Evolutionary conservation across 768 basidiomycete species (phyloP).

Genomic region (Pulveroboletus ravenelii): DNA sequence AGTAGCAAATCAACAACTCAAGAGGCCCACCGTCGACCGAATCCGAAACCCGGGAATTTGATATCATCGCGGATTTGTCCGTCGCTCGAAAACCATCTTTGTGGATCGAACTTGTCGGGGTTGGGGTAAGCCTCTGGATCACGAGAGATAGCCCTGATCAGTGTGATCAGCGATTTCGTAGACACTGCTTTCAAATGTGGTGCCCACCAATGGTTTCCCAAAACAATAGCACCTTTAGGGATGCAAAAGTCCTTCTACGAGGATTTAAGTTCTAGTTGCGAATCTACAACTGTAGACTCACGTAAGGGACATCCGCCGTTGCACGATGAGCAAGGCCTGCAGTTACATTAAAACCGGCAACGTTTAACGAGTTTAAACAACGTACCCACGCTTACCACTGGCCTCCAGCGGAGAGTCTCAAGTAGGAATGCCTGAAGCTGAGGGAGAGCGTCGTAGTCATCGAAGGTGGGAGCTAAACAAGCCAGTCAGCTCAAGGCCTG

Average conservation of each 20-base stretch:
- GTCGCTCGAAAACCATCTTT: constrained; percentile 45
- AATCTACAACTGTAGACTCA: constrained; percentile 20
- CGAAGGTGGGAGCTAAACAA: constrained; percentile 36
- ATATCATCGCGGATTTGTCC: constrained; percentile 29
- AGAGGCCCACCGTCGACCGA: constrained; percentile 38
- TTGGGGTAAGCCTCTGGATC: constrained; percentile 56
- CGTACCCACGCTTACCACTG: constrained; percentile 32
- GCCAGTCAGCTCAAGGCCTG: neutral
- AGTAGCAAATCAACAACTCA: neutral
- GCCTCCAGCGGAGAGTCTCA: constrained; percentile 41
- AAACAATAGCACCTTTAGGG: constrained; percentile 34
- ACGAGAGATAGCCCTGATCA: constrained; percentile 47
- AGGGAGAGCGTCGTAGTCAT: constrained; percentile 33
- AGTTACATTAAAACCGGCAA: neutral
- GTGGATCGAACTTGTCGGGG: constrained; percentile 55
- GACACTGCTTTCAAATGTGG: neutral
- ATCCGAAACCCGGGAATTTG: constrained; percentile 45
- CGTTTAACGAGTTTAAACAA: neutral
- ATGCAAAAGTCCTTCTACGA: constrained; percentile 33
- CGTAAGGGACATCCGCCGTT: constrained; percentile 56
- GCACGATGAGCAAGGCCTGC: constrained; percentile 60
- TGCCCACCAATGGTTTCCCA: constrained; percentile 34
- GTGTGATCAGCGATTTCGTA: neutral
- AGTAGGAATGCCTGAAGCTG: constrained; percentile 39
- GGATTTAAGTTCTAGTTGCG: neutral